These are phyloP conservation scores for Priceomyces medius DNA, from an alignment of 805 yeast species.

Conservation along the genomic window DNA sequence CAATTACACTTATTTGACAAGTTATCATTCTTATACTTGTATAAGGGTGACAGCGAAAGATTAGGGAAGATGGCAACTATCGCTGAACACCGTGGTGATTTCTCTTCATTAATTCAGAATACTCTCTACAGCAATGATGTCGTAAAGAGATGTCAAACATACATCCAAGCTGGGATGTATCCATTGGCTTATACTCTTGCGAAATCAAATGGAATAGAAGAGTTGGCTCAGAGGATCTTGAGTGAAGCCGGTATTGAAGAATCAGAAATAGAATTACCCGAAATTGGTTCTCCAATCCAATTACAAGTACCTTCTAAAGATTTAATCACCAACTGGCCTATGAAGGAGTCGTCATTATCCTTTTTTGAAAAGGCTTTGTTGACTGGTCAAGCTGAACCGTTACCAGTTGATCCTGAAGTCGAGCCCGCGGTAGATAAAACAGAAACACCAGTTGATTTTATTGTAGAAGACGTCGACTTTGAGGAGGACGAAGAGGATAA, in stretches of 20 bases:
- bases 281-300: constrained; percentile 38
- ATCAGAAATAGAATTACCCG: constrained; percentile 65
- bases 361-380: constrained; percentile 82
- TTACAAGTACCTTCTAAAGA: constrained; percentile 49
- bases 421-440: constrained; percentile 22
- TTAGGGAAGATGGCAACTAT: constrained; percentile 82
- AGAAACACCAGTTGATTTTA: constrained; percentile 24
- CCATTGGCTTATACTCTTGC: constrained; percentile 95
- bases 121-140: constrained; percentile 74
- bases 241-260: constrained; percentile 65
- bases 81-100: constrained; percentile 85
- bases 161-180: constrained; percentile 73
- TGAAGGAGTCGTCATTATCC: constrained; percentile 67
- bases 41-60: constrained; percentile 77
- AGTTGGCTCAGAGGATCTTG: constrained; percentile 69
- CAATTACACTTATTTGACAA: constrained; percentile 84
- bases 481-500: constrained; percentile 56
- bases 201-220: constrained; percentile 76
- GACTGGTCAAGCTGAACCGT: constrained; percentile 68
- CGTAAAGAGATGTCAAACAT: constrained; percentile 70
- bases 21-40: constrained; percentile 81
- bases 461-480: constrained; percentile 42
- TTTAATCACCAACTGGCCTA: constrained; percentile 73
- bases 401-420: constrained; percentile 46
- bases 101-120: constrained; percentile 77